phyloP scores from a whole-genome alignment of 163 green algal species.

The Scenedesmus sp. region DNA sequence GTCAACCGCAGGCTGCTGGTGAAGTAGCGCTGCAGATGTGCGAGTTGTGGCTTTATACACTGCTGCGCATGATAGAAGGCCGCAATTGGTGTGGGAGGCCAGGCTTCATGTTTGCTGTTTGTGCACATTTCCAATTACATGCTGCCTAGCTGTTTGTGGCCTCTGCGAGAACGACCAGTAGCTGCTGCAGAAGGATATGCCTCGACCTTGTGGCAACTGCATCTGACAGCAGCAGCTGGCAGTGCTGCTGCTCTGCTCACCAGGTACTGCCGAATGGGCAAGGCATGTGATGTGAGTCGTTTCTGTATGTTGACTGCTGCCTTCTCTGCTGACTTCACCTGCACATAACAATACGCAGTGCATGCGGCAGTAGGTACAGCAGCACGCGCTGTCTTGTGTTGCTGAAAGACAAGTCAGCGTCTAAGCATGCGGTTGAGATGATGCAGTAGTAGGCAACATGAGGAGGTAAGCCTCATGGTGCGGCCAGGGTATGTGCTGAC shows the following conservation, averaged over 20 bases:
- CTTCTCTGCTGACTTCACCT: constrained; percentile 54
- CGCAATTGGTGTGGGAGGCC: no score
- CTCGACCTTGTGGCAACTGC: neutral
- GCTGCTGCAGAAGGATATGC: neutral
- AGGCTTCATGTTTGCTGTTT: no score
- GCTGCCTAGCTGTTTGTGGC: neutral
- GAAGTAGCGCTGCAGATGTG: neutral
- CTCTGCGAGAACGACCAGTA: neutral
- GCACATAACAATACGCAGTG: neutral
- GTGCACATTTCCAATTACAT: no score
- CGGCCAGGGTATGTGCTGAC: neutral
- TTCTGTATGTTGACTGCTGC: constrained; percentile 50
- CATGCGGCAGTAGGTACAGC: neutral
- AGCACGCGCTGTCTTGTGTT: neutral
- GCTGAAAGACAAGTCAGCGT: neutral
- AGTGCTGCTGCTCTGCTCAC: constrained; percentile 26
- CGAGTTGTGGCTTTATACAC: neutral
- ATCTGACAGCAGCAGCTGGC: neutral
- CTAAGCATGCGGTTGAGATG: neutral
- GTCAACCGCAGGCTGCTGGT: neutral
- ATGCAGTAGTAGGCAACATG: no score
- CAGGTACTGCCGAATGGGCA: constrained; percentile 63
- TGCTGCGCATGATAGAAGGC: no score
- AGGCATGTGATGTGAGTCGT: constrained; percentile 35
- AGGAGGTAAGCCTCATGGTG: neutral